A percentile compares a stretch with the other conserved stretches of the same genome.
These are phyloP conservation scores for Hysterangium stoloniferum DNA, from an alignment of 768 basidiomycete species.

Conservation along the genomic window DNA sequence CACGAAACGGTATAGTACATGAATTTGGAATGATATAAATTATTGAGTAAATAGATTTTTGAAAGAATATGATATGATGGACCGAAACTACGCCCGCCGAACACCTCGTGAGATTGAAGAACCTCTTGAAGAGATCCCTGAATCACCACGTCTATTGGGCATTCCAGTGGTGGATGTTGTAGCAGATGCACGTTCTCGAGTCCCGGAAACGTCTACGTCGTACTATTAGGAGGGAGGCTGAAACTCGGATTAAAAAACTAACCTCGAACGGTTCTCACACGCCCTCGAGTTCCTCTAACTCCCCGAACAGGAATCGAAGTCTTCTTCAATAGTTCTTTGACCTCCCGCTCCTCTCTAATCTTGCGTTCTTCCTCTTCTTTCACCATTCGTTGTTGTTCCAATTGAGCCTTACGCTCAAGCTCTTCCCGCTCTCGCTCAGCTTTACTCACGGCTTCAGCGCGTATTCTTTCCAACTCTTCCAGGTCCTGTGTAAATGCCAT, in stretches of 20 bases:
- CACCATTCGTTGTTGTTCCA: slow-evolving; percentile 43
- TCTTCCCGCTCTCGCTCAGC: slow-evolving; percentile 31
- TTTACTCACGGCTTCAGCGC: slow-evolving; percentile 40
- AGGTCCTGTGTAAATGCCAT: slow-evolving; percentile 44
- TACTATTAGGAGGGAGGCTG: not conserved
- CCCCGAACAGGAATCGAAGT: slow-evolving; percentile 52
- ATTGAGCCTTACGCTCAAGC: slow-evolving; percentile 20
- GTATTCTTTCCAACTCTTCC: slow-evolving; percentile 39
- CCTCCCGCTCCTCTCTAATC: slow-evolving; percentile 38
- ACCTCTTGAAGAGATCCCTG: not conserved
- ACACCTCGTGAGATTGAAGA: not conserved
- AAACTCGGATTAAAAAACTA: not conserved
- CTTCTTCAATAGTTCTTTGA: slow-evolving; percentile 22
- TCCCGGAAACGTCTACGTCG: not conserved
- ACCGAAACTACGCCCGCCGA: not conserved
- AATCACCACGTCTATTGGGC: not conserved
- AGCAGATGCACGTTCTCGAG: not conserved
- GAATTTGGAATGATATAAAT: too few species aligned
- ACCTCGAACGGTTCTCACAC: not conserved
- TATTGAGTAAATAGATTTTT: too few species aligned
- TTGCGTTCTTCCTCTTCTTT: slow-evolving; percentile 40
- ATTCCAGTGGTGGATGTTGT: too few species aligned
- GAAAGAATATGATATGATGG: too few species aligned
- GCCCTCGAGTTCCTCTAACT: slow-evolving; percentile 41
- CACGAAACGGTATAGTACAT: too few species aligned